Evolutionary conservation across 2,329 filamentous ascomycete genomes (phyloP), one percentile per base, ranked within the genome.

Genomic region (Talaromyces sp.): DNA sequence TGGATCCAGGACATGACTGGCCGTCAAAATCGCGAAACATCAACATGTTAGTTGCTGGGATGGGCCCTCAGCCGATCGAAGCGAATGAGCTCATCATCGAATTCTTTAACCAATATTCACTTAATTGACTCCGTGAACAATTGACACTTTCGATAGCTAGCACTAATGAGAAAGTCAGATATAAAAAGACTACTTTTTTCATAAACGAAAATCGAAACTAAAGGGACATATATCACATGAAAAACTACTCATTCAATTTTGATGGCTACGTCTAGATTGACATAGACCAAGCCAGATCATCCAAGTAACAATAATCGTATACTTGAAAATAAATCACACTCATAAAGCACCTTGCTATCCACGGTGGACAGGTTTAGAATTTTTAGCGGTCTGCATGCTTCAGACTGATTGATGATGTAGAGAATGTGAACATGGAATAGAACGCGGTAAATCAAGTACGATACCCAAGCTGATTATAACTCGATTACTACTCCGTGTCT

Each of bases 21-120:
- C 76, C 81, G 5, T 81, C 80, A 24, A 81, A 78, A 3, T 76
- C 79, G 56, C 74, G 75, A 56, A 83, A 82, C 69, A 76, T 82
- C 62, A 80, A 79, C 7, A 80, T 82, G 68, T 68, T 79, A 16
- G 74, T 78, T 0, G 76, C 77, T 2, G 75, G 73, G 0, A 75
- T 81, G 63, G 72, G 72, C 0, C 80, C 81, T 1, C 78, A 79
- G 5, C 75, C 79, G 45, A 79, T 84, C 22, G 70, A 80, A 47
- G 81, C 80, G 2, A 82, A 77, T 60, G 73, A 75, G 35, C 75
- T 83, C 37, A 76, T 83, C 22, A 78, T 81, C 69, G 72, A 76
- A 2, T 84, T 83, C 67, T 83, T 84, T 67, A 75, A 79, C 62
- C 69, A 68, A 27, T 78, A 75, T 57, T 60, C 64, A 3, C 60